phyloP scores from a whole-genome alignment of 108 stramenopile genomes.

The Poteriospumella lacustris region DNA sequence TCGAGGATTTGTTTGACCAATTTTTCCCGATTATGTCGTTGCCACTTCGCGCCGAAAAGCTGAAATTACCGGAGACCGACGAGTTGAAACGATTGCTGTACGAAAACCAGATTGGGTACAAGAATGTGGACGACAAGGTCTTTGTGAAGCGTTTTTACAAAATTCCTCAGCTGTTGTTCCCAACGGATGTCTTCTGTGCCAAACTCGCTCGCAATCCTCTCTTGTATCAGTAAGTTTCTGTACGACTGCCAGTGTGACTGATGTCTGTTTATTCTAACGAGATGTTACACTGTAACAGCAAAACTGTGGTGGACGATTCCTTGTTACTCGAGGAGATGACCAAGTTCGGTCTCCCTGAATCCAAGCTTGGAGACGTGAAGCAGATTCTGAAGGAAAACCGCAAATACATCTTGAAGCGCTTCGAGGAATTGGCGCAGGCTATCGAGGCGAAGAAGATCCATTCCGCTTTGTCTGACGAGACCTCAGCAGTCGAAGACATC shows the following conservation, averaged over 20 bases:
- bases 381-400: too few species aligned
- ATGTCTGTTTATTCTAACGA: not conserved
- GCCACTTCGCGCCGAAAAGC: not conserved
- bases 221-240: not conserved
- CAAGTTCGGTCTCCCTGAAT: too few species aligned
- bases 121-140: not conserved
- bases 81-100: not conserved
- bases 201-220: not conserved
- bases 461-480: too few species aligned
- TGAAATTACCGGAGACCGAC: not conserved
- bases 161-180: constrained; percentile 14
- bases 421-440: too few species aligned
- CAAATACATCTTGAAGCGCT: too few species aligned
- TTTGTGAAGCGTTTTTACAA: constrained; percentile 11
- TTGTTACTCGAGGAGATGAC: too few species aligned
- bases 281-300: too few species aligned
- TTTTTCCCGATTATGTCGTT: constrained; percentile 15
- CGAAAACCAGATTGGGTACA: constrained; percentile 24
- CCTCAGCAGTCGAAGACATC: not conserved
- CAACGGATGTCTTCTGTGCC: not conserved
- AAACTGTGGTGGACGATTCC: too few species aligned
- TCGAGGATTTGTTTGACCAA: not conserved
- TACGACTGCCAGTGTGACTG: not conserved
- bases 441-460: too few species aligned
- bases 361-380: too few species aligned